A percentile compares a stretch with the other conserved stretches of the same genome.
Conservation (phyloP, 768 basidiomycete species). For the Boletus pseudo-olivaceus region DNA sequence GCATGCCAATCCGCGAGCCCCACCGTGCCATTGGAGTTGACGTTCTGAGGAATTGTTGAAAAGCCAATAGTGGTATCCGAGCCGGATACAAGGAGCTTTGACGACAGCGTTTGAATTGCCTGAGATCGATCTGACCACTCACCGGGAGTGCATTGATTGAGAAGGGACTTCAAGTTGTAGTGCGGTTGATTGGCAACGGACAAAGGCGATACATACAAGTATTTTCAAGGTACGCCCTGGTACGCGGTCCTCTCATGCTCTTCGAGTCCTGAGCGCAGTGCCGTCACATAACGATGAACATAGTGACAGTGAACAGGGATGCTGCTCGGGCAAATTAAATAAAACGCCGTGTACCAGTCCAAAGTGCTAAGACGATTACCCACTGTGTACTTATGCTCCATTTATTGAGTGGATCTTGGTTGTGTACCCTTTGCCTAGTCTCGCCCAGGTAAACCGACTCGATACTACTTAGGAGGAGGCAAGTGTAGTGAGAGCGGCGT, state of each 20-base stretch:
- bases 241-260: not conserved
- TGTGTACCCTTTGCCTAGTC: too few relatives aligned
- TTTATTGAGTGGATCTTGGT: too few relatives aligned
- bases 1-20: not conserved
- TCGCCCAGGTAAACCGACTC: too few relatives aligned
- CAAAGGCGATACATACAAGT: not conserved
- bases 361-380: not conserved
- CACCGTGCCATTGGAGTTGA: not conserved
- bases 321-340: not conserved
- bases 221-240: not conserved
- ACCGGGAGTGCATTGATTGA: not conserved
- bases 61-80: too few relatives aligned
- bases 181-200: too few relatives aligned
- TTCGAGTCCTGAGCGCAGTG: not conserved
- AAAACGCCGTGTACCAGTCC: not conserved
- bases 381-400: not conserved
- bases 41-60: not conserved
- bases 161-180: not conserved
- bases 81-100: not conserved
- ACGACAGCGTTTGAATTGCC: too few relatives aligned
- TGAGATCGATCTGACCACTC: not conserved
- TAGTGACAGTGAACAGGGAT: not conserved
- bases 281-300: not conserved
- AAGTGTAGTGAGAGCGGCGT: not conserved
- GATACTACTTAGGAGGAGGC: too few relatives aligned